Evolutionary conservation across 306 rosid species (phyloP).

Genomic region (Citrullus amarus): DNA sequence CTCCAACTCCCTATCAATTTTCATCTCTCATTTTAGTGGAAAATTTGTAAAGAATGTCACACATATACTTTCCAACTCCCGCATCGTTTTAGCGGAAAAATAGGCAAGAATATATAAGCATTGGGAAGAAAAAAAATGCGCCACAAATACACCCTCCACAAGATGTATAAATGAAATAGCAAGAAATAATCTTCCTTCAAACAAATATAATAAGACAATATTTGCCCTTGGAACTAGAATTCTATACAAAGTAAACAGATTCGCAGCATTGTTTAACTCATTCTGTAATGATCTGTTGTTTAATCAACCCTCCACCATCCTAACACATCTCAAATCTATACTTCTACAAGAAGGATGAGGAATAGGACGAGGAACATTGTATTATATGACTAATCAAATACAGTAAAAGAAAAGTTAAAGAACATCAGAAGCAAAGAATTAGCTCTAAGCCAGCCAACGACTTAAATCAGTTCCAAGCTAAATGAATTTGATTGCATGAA

Average conservation of each 20-base stretch:
- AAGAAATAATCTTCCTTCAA: neutral
- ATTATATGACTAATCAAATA: neutral
- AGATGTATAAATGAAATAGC: neutral
- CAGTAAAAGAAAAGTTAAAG: neutral
- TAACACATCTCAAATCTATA: slow-evolving; percentile 1
- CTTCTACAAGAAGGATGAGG: neutral
- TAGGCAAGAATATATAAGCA: too few relatives aligned
- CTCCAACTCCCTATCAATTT: too few relatives aligned
- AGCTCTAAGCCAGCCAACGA: slow-evolving; percentile 21
- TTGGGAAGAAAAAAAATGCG: too few relatives aligned
- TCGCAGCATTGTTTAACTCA: neutral
- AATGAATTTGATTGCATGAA: slow-evolving; percentile 17
- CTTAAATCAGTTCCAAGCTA: slow-evolving; percentile 17
- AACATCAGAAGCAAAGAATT: slow-evolving; percentile 25
- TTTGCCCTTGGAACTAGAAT: neutral
- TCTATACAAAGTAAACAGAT: slow-evolving; percentile 7
- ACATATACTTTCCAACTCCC: too few relatives aligned
- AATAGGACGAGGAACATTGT: neutral
- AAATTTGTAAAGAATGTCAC: too few relatives aligned
- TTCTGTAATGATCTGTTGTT: neutral
- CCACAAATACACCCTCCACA: neutral
- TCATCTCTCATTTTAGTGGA: too few relatives aligned
- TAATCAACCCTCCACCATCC: slow-evolving; percentile 1
- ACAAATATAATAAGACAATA: neutral
- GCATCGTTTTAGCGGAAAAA: too few relatives aligned